These are phyloP conservation scores for Vitellaria paradoxa DNA, from an alignment of 179 eudicot genomes.

Conservation along the genomic window DNA sequence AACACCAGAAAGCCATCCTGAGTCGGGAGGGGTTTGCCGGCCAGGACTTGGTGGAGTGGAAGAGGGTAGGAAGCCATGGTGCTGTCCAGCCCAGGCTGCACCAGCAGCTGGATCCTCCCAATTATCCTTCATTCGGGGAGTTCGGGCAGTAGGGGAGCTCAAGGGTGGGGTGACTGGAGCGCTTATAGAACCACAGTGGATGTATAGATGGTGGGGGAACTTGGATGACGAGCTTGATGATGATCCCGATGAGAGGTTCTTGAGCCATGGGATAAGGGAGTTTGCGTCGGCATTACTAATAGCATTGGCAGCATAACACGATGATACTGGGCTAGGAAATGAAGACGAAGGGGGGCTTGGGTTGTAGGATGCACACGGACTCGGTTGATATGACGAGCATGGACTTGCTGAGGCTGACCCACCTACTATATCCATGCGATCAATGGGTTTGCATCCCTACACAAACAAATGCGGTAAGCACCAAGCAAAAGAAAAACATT, in stretches of 20 bases:
- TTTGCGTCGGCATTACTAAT: slow-evolving; percentile 36
- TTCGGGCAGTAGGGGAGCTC: slow-evolving; percentile 65
- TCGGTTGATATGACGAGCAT: slow-evolving; percentile 53
- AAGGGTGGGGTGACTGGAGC: slow-evolving; percentile 88
- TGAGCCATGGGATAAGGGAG: slow-evolving; percentile 87
- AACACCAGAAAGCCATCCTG: slow-evolving; percentile 57
- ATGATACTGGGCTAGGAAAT: slow-evolving; percentile 61
- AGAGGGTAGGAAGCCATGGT: slow-evolving; percentile 42
- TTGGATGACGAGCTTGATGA: slow-evolving; percentile 52
- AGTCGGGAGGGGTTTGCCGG: slow-evolving; percentile 42
- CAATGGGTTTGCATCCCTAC: slow-evolving; percentile 67
- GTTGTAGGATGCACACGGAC: slow-evolving; percentile 62
- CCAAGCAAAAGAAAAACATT: slow-evolving; percentile 6
- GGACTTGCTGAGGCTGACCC: slow-evolving; percentile 53
- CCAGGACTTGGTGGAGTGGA: slow-evolving; percentile 71
- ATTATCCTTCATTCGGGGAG: slow-evolving; percentile 49
- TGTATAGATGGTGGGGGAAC: slow-evolving; percentile 52
- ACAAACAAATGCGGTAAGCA: not conserved
- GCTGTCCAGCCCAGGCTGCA: slow-evolving; percentile 39
- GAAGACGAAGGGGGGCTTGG: slow-evolving; percentile 71
- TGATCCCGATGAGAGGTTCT: slow-evolving; percentile 70
- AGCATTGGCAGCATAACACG: slow-evolving; percentile 33
- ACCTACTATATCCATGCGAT: slow-evolving; percentile 47
- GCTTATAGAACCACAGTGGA: slow-evolving; percentile 65
- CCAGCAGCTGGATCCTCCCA: slow-evolving; percentile 33